Base-by-base conservation (phyloP, 345 rosid genomes). In the Syzygium aqueum region DNA sequence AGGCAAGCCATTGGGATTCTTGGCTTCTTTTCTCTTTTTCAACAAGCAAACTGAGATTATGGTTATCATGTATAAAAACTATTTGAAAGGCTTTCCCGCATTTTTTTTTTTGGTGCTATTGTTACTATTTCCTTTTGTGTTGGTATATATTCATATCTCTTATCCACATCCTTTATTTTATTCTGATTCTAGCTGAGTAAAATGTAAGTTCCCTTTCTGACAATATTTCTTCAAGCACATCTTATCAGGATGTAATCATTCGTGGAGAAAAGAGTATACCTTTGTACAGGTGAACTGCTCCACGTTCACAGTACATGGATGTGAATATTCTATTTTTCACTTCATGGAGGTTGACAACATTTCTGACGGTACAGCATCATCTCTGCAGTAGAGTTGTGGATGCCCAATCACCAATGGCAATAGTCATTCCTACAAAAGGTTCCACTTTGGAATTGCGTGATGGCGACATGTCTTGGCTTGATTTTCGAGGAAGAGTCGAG, bases 261-360 rank as follows among this genome's bases (percentile, higher is more conserved):
- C 99, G 98, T 11, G 98, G 99, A 85, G 96, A 93, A 57, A 96
- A 95, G 94, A 92, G 91, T 86, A 92, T 97, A 87, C 99, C 97
- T 25, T 91, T 97, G 85, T 97, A 97, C 89, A 94, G 99, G 99
- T 97, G 91, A 91, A 90, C 87, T 94, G 86, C 85, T 92, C 80
- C 37, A 77, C 87, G 85, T 85, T 80, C 77, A 78, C 84, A 25
- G 50, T 43, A 52, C 23, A 63, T 14, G 43, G 86, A 80, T 51
- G 88, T 84, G 43, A 61, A 82, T 67, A 53, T 27, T 89, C 67
- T 54, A 53, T 84, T 77, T 85, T 84, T 30, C 51, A 43, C 46
- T 77, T 85, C 11, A 19, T 85, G 86, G 50, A 15, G 67, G 67
- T 49, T 8, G 19, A 84, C 56, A 85, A 9, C 85, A 59, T 86